phyloP scores from a whole-genome alignment of 495 filamentous ascomycete genomes.

The Aspergillus bridgeri region DNA sequence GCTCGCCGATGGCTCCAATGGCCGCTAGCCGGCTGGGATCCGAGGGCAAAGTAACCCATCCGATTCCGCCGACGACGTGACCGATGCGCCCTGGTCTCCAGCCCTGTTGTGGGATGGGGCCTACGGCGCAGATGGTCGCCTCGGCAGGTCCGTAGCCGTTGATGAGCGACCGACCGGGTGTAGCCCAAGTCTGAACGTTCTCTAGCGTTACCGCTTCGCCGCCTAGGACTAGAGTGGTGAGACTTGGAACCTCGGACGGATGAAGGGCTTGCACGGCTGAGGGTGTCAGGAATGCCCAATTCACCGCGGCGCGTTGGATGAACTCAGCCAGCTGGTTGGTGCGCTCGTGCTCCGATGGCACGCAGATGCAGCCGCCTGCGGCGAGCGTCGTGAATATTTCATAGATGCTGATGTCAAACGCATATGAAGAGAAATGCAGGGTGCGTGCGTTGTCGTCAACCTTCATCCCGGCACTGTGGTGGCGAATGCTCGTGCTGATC shows the following conservation, averaged over 20 bases:
- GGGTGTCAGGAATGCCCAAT: conserved; percentile 24
- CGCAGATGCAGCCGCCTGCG: conserved; percentile 32
- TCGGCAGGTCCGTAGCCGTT: conserved; percentile 40
- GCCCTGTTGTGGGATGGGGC: not conserved
- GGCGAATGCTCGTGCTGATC: conserved; percentile 16
- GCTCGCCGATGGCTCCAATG: conserved; percentile 51
- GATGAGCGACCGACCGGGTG: conserved; percentile 10
- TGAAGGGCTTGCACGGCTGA: conserved; percentile 20
- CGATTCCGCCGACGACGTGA: not conserved
- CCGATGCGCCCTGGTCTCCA: not conserved
- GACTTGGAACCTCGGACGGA: conserved; percentile 15
- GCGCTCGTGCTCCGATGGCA: conserved; percentile 33
- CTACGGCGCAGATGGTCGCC: conserved; percentile 1
- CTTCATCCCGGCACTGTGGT: conserved; percentile 1
- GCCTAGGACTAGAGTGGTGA: conserved; percentile 21
- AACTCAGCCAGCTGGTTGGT: conserved; percentile 20
- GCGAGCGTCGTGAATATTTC: conserved; percentile 53
- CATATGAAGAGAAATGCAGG: conserved; percentile 57
- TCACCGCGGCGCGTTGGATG: conserved; percentile 21
- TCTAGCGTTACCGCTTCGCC: conserved; percentile 16
- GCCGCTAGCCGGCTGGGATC: conserved; percentile 47
- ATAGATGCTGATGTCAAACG: conserved; percentile 54
- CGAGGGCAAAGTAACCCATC: conserved; percentile 60
- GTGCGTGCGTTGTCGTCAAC: conserved; percentile 28
- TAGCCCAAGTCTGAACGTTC: conserved; percentile 18